Base-by-base conservation (phyloP, 306 rosid species). In the Vicia villosa region DNA sequence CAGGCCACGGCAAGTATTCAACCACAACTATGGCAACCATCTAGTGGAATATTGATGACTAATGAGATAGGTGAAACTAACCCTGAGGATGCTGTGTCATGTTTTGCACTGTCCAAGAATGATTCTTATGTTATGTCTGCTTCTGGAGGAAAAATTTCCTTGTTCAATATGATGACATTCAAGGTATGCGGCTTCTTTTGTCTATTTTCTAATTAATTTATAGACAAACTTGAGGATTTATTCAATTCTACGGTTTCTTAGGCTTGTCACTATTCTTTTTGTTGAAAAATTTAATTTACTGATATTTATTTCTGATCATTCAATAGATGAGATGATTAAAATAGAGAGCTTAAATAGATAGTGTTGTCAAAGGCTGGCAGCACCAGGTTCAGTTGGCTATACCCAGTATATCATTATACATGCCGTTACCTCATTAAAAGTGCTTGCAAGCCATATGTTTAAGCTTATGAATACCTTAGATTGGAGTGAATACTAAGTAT, bases 161-260 rank as follows among this genome's bases (percentile, higher is more conserved):
- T 95, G 38, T 95, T 95, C 88, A 95, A 95, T 81, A 95, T 95
- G 99, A 95, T 95, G 99, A 95, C 99, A 16, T 95, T 95, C 86
- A 91, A 87, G 99, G 99, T 87, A 85, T 63, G 26, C 62, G 20
- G 15, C 72, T 69, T 72, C 68, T 66, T 73, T 63, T 21, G 17
- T 46, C 38, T 71, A 20, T 76, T 62, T 60, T 17, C 43, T 62
- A 32, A 58, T 63, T 26, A 22, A 17, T 54, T 50, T 46, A 63
- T 66, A 11, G 16, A 63, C 47, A 46, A 59, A 67, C 50, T 62
- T 60, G 7, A 60, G 43, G 43, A 43, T 38, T 42, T 70, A 16
- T 38, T 74, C 14, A 22, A 47, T 46, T 20, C 58, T 42, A 47
- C 13, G 43, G 60, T 57, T 49, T 67, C 54, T 9, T 16, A 10